phyloP scores from a whole-genome alignment of 208 protist genomes.

The Leishmania martiniquensis region DNA sequence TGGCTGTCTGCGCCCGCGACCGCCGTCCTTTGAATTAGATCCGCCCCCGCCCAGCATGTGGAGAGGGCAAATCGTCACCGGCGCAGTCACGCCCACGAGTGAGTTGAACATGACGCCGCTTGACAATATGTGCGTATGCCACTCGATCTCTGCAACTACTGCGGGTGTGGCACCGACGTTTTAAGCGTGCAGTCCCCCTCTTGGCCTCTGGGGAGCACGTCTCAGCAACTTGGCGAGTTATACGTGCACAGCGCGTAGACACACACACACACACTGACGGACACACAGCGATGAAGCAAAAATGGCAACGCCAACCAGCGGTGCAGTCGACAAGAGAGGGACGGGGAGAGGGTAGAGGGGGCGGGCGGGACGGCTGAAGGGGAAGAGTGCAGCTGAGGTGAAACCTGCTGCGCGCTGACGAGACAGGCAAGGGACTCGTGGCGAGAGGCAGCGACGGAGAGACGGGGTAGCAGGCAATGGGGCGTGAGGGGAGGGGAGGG shows the following conservation, averaged over 20 bases:
- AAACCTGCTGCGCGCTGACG: neutral
- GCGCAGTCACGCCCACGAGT: conserved; percentile 10
- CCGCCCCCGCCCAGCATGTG: conserved; percentile 24
- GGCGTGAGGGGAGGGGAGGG: no score
- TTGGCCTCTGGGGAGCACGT: no score
- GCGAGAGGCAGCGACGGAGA: conserved; percentile 9
- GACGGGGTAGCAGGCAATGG: no score
- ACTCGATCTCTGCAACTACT: neutral
- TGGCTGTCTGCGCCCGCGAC: neutral
- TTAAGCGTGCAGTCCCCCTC: neutral
- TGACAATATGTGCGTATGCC: neutral
- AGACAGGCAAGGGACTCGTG: neutral
- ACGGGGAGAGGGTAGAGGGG: neutral
- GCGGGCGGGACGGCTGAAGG: no score
- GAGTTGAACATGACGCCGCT: conserved; percentile 13
- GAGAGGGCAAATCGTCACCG: conserved; percentile 17
- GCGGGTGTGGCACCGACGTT: neutral
- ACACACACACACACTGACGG: neutral
- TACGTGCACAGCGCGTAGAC: neutral
- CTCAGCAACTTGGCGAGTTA: no score
- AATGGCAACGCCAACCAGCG: neutral
- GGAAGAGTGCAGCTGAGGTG: neutral
- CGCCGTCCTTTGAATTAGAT: conserved; percentile 9
- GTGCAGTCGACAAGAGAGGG: neutral
- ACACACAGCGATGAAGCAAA: no score